phyloP scores from a whole-genome alignment of 2,329 filamentous ascomycete species.

The Hypoxylon sp. region DNA sequence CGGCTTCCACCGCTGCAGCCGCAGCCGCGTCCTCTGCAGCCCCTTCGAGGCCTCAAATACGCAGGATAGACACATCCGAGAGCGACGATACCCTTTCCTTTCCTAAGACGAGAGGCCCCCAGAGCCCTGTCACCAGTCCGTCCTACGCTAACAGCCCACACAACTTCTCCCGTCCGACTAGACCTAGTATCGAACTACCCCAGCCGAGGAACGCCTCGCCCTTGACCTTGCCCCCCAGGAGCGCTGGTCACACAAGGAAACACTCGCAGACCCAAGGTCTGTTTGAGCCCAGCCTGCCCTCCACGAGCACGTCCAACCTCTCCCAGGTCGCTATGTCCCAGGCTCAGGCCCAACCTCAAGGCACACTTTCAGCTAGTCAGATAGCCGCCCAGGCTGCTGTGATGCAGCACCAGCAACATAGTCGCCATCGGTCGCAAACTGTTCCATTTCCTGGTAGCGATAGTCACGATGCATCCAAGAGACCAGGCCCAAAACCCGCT shows the following conservation, averaged over 20 bases:
- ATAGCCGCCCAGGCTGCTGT: constrained; percentile 82
- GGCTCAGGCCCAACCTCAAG: constrained; percentile 52
- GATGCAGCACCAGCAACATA: constrained; percentile 73
- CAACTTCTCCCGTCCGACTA: constrained; percentile 72
- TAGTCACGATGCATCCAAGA: constrained; percentile 62
- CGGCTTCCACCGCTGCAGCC: constrained; percentile 49
- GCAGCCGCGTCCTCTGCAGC: constrained; percentile 51
- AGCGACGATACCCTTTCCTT: constrained; percentile 64
- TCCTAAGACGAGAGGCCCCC: constrained; percentile 61
- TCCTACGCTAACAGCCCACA: constrained; percentile 66
- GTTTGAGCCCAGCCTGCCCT: constrained; percentile 81
- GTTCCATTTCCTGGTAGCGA: constrained; percentile 69
- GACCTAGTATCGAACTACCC: constrained; percentile 52
- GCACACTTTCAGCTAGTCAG: constrained; percentile 75
- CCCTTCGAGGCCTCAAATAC: constrained; percentile 57
- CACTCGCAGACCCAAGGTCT: constrained; percentile 82
- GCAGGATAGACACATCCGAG: constrained; percentile 63
- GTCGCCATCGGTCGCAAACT: constrained; percentile 80
- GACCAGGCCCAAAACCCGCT: constrained; percentile 55
- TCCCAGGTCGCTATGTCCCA: constrained; percentile 65
- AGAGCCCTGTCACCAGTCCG: constrained; percentile 59
- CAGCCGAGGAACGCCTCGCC: constrained; percentile 61
- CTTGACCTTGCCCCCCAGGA: constrained; percentile 58
- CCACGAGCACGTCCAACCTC: constrained; percentile 69
- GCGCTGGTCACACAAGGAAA: constrained; percentile 63